Conservation (phyloP, 2,329 filamentous ascomycete genomes). For the Aciculosporium take region DNA sequence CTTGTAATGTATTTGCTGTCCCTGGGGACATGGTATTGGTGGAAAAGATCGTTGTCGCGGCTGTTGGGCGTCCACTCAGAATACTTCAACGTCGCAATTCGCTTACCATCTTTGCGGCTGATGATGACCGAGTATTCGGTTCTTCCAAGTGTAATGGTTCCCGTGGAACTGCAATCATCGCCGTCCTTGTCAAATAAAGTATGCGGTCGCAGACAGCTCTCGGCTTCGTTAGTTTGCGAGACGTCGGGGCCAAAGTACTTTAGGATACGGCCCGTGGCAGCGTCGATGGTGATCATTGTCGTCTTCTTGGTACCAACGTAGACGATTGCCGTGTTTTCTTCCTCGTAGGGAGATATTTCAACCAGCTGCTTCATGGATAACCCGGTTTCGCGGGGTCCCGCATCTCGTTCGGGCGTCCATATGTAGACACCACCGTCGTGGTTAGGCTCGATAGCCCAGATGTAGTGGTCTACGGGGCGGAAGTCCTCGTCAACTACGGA, state of each 20-base stretch:
- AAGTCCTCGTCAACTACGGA: constrained; percentile 46
- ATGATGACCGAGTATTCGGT: constrained; percentile 86
- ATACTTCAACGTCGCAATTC: constrained; percentile 80
- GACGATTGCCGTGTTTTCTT: constrained; percentile 55
- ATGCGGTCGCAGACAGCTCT: constrained; percentile 61
- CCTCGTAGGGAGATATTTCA: constrained; percentile 68
- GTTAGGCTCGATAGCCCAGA: constrained; percentile 91
- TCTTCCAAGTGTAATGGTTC: constrained; percentile 69
- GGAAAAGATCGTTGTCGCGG: constrained; percentile 72
- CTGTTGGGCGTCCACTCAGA: constrained; percentile 93
- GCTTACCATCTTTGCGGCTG: constrained; percentile 56
- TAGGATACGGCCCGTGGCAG: constrained; percentile 65
- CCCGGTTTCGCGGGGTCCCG: constrained; percentile 49
- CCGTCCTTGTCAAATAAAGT: constrained; percentile 50
- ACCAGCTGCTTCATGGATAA: constrained; percentile 76
- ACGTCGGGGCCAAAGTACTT: constrained; percentile 72
- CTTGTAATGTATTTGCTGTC: constrained; percentile 85
- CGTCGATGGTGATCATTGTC: constrained; percentile 78
- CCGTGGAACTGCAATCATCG: constrained; percentile 65
- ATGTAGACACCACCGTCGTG: constrained; percentile 78
- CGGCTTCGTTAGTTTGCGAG: constrained; percentile 50
- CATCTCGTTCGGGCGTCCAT: constrained; percentile 51
- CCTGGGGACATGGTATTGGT: constrained; percentile 65
- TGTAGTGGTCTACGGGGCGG: constrained; percentile 63
- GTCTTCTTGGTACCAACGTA: constrained; percentile 90